Evolutionary conservation across 2,329 filamentous ascomycete species (phyloP).

Genomic region (Colletotrichum theobromicola): DNA sequence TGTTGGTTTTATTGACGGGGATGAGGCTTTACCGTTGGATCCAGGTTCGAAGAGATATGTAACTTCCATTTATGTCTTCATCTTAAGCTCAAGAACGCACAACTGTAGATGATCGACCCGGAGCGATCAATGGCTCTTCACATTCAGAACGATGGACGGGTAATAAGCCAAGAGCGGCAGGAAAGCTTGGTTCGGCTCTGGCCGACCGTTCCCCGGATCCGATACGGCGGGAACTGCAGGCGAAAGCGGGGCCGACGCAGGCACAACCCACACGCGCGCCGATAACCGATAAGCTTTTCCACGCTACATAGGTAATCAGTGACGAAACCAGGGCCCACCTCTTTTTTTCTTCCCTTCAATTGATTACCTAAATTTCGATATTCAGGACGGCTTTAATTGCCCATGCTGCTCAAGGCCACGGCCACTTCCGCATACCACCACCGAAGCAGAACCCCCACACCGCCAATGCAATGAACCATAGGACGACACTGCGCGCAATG

Average conservation of each 20-base stretch:
- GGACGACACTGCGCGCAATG: conserved; percentile 22
- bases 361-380: conserved; percentile 8
- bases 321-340: conserved; percentile 5
- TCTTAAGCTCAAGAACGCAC: not conserved
- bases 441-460: not conserved
- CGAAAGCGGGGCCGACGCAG: conserved; percentile 1
- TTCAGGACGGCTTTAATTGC: not conserved
- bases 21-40: not conserved
- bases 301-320: conserved; percentile 14
- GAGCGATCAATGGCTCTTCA: too few species aligned
- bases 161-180: not conserved
- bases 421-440: not conserved
- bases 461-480: conserved; percentile 22
- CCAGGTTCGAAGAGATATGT: not conserved
- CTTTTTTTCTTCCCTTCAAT: not conserved
- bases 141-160: too few species aligned
- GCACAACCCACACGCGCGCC: not conserved
- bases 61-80: not conserved
- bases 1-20: not conserved
- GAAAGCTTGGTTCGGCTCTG: conserved; percentile 15
- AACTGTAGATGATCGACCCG: not conserved
- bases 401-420: not conserved
- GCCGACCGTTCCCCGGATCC: not conserved
- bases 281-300: conserved; percentile 1
- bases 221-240: not conserved